These are phyloP conservation scores for Flagelloscypha sp. DNA, from an alignment of 768 basidiomycete species.

Conservation along the genomic window DNA sequence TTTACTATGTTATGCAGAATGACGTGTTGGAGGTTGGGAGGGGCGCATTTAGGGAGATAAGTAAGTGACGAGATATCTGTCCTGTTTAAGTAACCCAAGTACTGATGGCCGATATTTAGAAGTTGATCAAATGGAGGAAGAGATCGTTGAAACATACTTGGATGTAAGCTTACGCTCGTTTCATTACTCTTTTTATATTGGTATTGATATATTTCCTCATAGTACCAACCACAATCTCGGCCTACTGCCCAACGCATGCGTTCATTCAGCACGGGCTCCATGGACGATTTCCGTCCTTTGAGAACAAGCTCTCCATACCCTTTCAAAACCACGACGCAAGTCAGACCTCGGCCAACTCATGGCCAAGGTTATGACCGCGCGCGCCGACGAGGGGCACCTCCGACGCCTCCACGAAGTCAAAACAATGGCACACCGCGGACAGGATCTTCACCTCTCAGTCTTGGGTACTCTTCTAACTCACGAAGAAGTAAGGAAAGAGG, in stretches of 20 bases:
- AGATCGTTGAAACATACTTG: background rate
- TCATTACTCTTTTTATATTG: too few species aligned
- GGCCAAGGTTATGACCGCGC: too few species aligned
- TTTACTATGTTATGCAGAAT: conserved; percentile 35
- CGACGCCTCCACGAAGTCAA: conserved; percentile 2
- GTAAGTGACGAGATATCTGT: conserved; percentile 1
- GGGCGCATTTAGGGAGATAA: conserved; percentile 16
- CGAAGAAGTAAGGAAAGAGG: conserved; percentile 11
- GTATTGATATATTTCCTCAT: too few species aligned
- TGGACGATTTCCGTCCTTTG: too few species aligned
- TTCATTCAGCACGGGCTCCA: too few species aligned
- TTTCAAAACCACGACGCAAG: too few species aligned
- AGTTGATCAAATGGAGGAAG: conserved; percentile 6
- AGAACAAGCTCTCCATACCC: too few species aligned
- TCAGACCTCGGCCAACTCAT: too few species aligned
- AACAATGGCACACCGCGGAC: conserved; percentile 31
- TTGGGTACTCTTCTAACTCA: conserved; percentile 7
- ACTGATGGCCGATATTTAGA: conserved; percentile 4
- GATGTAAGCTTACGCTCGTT: too few species aligned
- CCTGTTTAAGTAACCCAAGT: conserved; percentile 1
- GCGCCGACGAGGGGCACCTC: conserved; percentile 8
- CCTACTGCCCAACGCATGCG: too few species aligned
- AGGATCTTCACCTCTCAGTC: conserved; percentile 10
- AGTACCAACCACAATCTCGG: too few species aligned
- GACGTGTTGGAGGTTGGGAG: conserved; percentile 14